Conservation (phyloP, 1,284 basidiomycete genomes). For the Phlebopus sp. region DNA sequence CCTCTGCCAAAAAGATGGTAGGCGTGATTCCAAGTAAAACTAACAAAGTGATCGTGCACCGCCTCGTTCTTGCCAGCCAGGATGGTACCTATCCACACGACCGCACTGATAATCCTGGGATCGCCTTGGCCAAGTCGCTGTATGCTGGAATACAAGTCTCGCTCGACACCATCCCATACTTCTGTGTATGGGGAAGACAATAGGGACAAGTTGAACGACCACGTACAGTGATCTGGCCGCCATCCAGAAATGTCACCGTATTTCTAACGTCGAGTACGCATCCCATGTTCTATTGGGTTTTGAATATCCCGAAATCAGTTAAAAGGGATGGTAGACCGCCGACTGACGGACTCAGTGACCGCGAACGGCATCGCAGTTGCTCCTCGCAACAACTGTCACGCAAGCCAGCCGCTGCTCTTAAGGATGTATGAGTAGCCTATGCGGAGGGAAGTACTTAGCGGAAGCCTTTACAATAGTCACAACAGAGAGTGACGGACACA, state of each 20-base stretch:
- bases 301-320: neutral
- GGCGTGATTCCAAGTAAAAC: conserved; percentile 10
- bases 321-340: neutral
- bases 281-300: conserved; percentile 41
- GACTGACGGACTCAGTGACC: conserved; percentile 38
- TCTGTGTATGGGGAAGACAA: conserved; percentile 50
- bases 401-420: conserved; percentile 56
- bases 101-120: conserved; percentile 53
- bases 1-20: neutral
- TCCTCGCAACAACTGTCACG: conserved; percentile 74
- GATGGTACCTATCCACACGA: conserved; percentile 55
- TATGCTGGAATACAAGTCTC: conserved; percentile 57
- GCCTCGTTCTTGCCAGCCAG: conserved; percentile 46
- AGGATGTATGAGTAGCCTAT: conserved; percentile 59
- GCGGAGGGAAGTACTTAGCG: neutral
- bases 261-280: conserved; percentile 56
- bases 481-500: conserved; percentile 43
- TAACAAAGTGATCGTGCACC: conserved; percentile 51
- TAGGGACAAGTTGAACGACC: conserved; percentile 49
- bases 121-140: conserved; percentile 40
- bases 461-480: neutral
- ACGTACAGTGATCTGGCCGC: conserved; percentile 62
- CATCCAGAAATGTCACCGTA: conserved; percentile 58
- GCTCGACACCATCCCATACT: conserved; percentile 64
- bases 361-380: conserved; percentile 63